Conservation (phyloP, 2,329 filamentous ascomycete genomes). For the Venturia carpophila region DNA sequence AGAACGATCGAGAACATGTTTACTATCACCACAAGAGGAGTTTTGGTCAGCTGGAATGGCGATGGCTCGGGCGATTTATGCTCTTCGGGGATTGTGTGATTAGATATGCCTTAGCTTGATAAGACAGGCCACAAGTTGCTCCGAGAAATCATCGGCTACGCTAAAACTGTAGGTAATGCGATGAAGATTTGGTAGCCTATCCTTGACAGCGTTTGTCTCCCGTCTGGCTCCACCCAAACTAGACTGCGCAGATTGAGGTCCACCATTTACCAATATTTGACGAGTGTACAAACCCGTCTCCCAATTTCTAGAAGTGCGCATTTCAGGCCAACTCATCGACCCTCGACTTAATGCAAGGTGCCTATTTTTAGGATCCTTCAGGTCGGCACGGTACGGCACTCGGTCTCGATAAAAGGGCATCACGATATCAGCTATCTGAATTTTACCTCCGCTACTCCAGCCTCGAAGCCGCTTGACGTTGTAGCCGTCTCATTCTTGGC, state of each 20-base stretch:
- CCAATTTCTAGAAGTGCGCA: not conserved
- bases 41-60: not conserved
- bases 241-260: not conserved
- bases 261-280: too few species aligned
- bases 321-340: too few species aligned
- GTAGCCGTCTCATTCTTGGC: too few species aligned
- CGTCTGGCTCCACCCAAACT: not conserved
- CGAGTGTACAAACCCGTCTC: not conserved
- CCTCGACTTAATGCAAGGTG: too few species aligned
- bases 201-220: not conserved
- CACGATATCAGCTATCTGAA: too few species aligned
- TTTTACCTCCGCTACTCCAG: too few species aligned
- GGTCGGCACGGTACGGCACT: too few species aligned
- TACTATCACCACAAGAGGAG: slow-evolving; percentile 1
- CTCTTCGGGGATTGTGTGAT: not conserved
- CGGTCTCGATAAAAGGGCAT: too few species aligned
- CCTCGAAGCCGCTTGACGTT: too few species aligned
- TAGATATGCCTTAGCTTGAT: slow-evolving; percentile 2
- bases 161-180: not conserved
- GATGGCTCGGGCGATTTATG: not conserved
- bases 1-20: not conserved
- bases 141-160: not conserved
- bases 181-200: not conserved
- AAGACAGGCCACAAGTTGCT: not conserved
- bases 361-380: too few species aligned